Percentiles rank a stretch among this genome's conserved stretches.
Evolutionary conservation across 2,329 filamentous ascomycete genomes (phyloP).

Genomic region (Amauroascus niger): DNA sequence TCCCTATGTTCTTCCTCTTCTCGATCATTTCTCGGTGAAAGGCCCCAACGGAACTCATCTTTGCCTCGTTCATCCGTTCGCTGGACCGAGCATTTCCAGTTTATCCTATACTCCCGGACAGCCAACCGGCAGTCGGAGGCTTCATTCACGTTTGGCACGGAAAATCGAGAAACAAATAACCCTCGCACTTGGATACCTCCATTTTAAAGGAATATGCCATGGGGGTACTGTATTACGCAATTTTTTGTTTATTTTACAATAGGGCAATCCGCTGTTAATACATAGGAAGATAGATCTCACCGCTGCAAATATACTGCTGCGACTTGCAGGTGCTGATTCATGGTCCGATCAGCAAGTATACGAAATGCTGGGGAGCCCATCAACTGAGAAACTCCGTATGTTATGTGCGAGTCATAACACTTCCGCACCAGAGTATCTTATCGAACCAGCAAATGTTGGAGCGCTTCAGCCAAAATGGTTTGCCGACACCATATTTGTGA

Average conservation of each 20-base stretch:
- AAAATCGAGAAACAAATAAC: conserved; percentile 1
- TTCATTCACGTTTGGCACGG: not conserved
- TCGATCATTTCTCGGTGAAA: conserved; percentile 31
- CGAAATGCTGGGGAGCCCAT: not conserved
- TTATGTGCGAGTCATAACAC: not conserved
- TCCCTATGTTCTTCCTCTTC: conserved; percentile 28
- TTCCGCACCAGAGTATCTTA: conserved; percentile 3
- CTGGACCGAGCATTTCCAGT: conserved; percentile 8
- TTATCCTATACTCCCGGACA: conserved; percentile 4
- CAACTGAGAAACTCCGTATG: not conserved
- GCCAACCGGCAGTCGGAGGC: not conserved
- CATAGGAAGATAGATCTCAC: conserved; percentile 3
- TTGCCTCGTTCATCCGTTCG: conserved; percentile 27
- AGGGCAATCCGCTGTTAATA: not conserved
- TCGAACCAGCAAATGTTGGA: not conserved
- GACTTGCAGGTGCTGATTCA: not conserved
- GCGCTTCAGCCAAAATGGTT: not conserved
- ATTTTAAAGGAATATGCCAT: conserved; percentile 8
- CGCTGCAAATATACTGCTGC: conserved; percentile 5
- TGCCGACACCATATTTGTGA: conserved; percentile 10
- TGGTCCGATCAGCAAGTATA: conserved; percentile 6
- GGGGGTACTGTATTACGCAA: conserved; percentile 11
- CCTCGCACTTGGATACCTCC: conserved; percentile 7
- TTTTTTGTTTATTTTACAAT: not conserved
- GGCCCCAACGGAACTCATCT: conserved; percentile 40